Conservation (phyloP, 1,284 basidiomycete species). For the Apiotrichum montevideense region DNA sequence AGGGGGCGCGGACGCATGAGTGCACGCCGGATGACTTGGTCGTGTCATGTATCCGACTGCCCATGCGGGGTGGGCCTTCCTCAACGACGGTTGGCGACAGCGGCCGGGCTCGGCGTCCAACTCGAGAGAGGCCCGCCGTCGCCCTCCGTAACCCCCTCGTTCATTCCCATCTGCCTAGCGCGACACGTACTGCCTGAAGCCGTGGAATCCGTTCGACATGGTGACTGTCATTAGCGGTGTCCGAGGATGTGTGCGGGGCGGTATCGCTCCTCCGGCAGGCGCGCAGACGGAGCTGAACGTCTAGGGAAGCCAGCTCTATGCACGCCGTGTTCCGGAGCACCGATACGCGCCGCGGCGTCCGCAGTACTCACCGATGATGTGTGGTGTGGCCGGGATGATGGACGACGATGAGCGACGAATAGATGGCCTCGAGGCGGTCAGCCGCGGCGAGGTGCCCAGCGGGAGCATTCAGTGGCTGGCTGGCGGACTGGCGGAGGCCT, state of each 20-base stretch:
- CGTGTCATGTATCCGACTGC: too few relatives aligned
- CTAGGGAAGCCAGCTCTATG: too few relatives aligned
- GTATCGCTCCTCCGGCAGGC: too few relatives aligned
- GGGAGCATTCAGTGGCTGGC: background rate
- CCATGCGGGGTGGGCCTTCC: too few relatives aligned
- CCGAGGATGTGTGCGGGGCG: background rate
- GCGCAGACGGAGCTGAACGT: too few relatives aligned
- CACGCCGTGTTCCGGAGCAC: too few relatives aligned
- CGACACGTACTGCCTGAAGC: slow-evolving; percentile 6
- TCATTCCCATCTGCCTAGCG: background rate
- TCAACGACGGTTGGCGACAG: too few relatives aligned
- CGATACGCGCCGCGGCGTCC: background rate
- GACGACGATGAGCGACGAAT: background rate
- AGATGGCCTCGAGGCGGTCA: background rate
- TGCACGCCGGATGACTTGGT: too few relatives aligned
- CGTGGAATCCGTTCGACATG: slow-evolving; percentile 9
- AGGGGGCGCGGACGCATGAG: too few relatives aligned
- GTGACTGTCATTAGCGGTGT: background rate
- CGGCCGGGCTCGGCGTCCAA: too few relatives aligned
- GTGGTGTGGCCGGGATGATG: background rate
- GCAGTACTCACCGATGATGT: background rate
- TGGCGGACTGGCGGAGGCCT: too few relatives aligned
- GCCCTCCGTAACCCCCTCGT: background rate
- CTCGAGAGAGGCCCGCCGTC: too few relatives aligned
- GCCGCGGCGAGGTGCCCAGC: background rate